Base-by-base conservation (phyloP, 352 stramenopile species). In the Phytophthora crassamura region DNA sequence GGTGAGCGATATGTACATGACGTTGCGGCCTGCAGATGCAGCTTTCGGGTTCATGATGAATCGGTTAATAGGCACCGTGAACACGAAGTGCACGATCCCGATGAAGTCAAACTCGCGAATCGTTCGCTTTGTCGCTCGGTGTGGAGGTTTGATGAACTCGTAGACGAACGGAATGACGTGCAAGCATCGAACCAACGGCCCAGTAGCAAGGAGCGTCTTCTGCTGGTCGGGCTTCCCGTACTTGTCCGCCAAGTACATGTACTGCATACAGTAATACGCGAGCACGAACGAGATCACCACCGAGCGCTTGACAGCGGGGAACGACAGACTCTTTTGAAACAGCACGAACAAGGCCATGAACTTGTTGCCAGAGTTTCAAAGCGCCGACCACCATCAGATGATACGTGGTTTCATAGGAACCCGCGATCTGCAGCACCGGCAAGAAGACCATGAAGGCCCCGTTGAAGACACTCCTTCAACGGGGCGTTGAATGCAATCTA, bases 321-420 rank as follows among this genome's bases (percentile, higher is more conserved):
- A 12, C 6, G 78, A 85, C 5, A 85, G n/a, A 45, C 74, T 88
- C 41, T 85, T 88, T 46, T 85, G 59, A 25, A 75, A 67, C 58
- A 85, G 65, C 18, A 84, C 59, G 34, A 78, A 59, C 47, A 72
- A 49, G 16, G 84, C 55, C 45, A 64, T 65, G 52, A 85, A 84
- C 41, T 72, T 45, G 22, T 76, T 68, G 1, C 64, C 71, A 4
- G 50, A 62, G 61, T 76, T 79, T 35, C 74, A 64, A 4, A 39
- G n/a, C 36, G 52, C 77, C 70, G 8, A 68, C 51, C 10, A 68
- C 20, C 9, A 80, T 25, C 3, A 50, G 39, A 30, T 62, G 64
- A 18, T 7, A 6, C 25, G 25, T 0, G 25, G 3, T 6, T 30
- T 30, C 25, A 30, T 30, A 30, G 25, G 25, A 0, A 5, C 25